phyloP scores from a whole-genome alignment of 2,329 filamentous ascomycete genomes.

The Xylariaceae sp. region DNA sequence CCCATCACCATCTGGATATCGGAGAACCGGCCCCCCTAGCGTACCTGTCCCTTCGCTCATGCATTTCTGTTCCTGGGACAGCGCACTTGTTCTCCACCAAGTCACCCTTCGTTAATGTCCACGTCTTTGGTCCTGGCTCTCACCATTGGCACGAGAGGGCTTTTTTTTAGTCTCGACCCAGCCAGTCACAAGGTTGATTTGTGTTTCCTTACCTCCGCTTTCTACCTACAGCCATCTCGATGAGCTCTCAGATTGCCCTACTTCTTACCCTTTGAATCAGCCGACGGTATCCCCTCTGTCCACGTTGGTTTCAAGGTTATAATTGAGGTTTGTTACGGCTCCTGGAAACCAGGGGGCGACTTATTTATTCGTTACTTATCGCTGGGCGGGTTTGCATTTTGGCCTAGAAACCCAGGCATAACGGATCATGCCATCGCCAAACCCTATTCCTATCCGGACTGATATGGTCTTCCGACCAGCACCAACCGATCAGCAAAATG shows the following conservation, averaged over 20 bases:
- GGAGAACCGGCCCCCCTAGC: slow-evolving; percentile 13
- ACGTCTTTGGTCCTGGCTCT: slow-evolving; percentile 16
- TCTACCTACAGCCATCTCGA: slow-evolving; percentile 1
- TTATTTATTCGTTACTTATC: slow-evolving; percentile 7
- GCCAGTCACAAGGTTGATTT: slow-evolving; percentile 8
- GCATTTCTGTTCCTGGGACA: neutral
- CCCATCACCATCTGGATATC: slow-evolving; percentile 9
- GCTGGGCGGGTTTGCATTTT: slow-evolving; percentile 3
- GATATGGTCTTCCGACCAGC: slow-evolving; percentile 42
- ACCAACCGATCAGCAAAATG: slow-evolving; percentile 37
- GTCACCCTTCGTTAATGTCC: slow-evolving; percentile 12
- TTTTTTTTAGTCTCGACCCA: neutral
- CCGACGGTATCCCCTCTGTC: slow-evolving; percentile 7
- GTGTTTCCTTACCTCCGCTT: neutral
- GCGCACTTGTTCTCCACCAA: slow-evolving; percentile 12
- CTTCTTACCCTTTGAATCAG: neutral
- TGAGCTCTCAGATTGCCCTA: neutral
- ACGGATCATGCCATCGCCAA: slow-evolving; percentile 38
- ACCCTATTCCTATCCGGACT: slow-evolving; percentile 45
- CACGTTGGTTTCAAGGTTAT: neutral
- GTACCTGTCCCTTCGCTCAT: neutral
- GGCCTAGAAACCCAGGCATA: slow-evolving; percentile 16
- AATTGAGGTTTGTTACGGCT: neutral
- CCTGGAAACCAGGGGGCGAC: neutral
- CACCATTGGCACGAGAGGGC: neutral